A percentile compares a stretch with the other conserved stretches of the same genome.
These are phyloP conservation scores for Lepiota brunneoincarnata DNA, from an alignment of 768 basidiomycete species.

Conservation along the genomic window DNA sequence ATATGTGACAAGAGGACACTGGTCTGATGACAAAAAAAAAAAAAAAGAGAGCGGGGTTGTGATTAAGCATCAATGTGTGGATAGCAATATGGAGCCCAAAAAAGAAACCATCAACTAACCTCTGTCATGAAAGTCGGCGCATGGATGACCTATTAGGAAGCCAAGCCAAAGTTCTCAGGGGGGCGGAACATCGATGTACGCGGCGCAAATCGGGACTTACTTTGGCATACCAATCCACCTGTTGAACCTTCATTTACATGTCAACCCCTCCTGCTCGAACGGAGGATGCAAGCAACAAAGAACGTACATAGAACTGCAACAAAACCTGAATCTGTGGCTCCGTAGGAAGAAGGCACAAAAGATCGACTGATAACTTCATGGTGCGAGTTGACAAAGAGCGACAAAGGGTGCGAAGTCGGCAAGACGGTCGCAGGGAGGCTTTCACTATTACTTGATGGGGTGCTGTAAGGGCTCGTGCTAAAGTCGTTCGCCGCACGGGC, in stretches of 20 bases:
- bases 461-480: background rate
- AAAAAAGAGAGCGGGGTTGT: background rate
- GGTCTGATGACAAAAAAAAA: background rate
- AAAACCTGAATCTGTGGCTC: slow-evolving; percentile 14
- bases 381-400: slow-evolving; percentile 19
- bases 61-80: background rate
- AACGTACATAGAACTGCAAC: slow-evolving; percentile 21
- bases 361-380: slow-evolving; percentile 17
- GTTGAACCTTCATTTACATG: background rate
- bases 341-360: slow-evolving; percentile 17
- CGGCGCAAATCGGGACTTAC: background rate
- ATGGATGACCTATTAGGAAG: slow-evolving; percentile 19
- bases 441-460: background rate
- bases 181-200: no score
- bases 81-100: no score
- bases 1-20: slow-evolving; percentile 7
- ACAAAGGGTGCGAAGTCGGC: slow-evolving; percentile 19
- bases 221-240: slow-evolving; percentile 13
- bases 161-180: background rate
- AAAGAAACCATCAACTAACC: slow-evolving; percentile 5
- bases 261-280: background rate
- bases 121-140: slow-evolving; percentile 21
- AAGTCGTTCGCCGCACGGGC: background rate
- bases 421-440: background rate
- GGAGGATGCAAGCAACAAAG: background rate